A percentile compares a stretch with the other conserved stretches of the same genome.
phyloP scores from a whole-genome alignment of 768 basidiomycete genomes.

The Boletus speciosus region DNA sequence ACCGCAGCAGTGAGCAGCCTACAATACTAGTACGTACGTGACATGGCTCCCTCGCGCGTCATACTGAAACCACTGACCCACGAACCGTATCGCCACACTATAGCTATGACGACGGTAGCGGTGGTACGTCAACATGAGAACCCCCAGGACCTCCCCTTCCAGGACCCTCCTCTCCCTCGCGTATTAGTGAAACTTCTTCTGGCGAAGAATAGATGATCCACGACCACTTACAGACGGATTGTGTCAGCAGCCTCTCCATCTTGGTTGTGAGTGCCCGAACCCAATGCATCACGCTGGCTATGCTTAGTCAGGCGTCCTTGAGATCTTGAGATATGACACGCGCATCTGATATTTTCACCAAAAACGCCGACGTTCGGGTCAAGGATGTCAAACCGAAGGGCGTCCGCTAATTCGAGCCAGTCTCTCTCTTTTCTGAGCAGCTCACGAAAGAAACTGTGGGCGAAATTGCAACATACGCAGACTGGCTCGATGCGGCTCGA shows the following conservation, averaged over 20 bases:
- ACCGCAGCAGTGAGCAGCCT: no score
- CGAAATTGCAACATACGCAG: constrained; percentile 75
- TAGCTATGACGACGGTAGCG: neutral
- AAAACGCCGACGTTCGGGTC: no score
- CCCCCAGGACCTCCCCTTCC: constrained; percentile 27
- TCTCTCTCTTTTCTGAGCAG: constrained; percentile 89
- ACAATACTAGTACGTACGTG: neutral
- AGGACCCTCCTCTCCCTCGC: constrained; percentile 36
- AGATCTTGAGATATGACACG: no score
- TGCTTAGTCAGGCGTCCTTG: neutral
- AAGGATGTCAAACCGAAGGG: no score
- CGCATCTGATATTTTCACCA: no score
- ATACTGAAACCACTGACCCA: neutral
- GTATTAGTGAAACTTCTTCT: constrained; percentile 21
- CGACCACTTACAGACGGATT: constrained; percentile 21
- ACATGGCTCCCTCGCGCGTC: neutral
- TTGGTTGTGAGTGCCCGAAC: neutral
- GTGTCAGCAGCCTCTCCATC: neutral
- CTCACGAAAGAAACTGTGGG: constrained; percentile 84
- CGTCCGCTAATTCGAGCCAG: constrained; percentile 69
- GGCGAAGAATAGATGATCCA: constrained; percentile 27
- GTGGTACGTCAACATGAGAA: neutral
- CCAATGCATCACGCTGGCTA: neutral
- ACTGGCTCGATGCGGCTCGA: constrained; percentile 25
- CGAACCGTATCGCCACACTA: neutral